These are phyloP conservation scores for Penicillium fuscoglaucum DNA, from an alignment of 2,329 filamentous ascomycete genomes.

Conservation along the genomic window DNA sequence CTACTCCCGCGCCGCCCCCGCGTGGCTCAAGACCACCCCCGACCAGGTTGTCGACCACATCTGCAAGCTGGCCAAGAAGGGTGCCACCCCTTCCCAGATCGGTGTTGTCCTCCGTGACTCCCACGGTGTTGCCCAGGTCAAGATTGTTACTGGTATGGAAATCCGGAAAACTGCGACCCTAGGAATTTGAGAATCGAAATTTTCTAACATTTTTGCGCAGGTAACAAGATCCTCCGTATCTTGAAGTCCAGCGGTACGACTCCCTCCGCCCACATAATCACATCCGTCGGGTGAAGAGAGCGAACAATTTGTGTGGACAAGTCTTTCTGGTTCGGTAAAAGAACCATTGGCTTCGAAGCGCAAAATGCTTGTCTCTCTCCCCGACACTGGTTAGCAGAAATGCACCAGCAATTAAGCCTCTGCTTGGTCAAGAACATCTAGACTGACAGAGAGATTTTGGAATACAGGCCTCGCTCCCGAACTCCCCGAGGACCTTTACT, in stretches of 20 bases:
- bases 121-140: conserved; percentile 97
- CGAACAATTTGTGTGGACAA: conserved; percentile 15
- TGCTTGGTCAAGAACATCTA: conserved; percentile 68
- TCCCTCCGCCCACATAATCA: conserved; percentile 25
- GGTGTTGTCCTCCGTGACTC: conserved; percentile 98
- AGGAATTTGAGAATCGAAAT: not conserved
- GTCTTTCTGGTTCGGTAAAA: conserved; percentile 11
- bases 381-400: conserved; percentile 31
- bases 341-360: conserved; percentile 2
- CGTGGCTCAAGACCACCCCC: conserved; percentile 98
- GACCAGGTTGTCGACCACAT: conserved; percentile 99
- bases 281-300: conserved; percentile 29
- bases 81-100: conserved; percentile 97
- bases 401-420: conserved; percentile 62
- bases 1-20: conserved; percentile 88
- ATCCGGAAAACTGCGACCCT: not conserved
- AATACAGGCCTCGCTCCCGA: conserved; percentile 94
- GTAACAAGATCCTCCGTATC: conserved; percentile 99
- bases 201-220: conserved; percentile 54
- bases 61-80: conserved; percentile 98
- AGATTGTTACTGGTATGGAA: conserved; percentile 85
- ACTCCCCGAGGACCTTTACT: conserved; percentile 99
- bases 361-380: conserved; percentile 12
- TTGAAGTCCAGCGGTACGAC: conserved; percentile 91
- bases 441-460: conserved; percentile 88